These are phyloP conservation scores for Heliocybe sulcata DNA, from an alignment of 1,284 basidiomycete species.

Conservation along the genomic window DNA sequence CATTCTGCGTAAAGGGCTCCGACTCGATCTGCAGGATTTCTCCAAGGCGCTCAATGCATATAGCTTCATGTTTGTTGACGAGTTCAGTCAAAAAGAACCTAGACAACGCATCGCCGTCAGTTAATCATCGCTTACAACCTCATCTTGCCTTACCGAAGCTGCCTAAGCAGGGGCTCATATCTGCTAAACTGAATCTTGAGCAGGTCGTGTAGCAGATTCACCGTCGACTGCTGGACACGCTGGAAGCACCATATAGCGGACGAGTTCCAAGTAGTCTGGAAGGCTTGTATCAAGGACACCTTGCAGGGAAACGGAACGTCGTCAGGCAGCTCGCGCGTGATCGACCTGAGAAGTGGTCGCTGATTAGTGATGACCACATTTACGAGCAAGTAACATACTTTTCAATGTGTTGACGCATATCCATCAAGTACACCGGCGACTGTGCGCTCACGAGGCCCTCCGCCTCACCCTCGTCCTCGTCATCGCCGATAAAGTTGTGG, in stretches of 20 bases:
- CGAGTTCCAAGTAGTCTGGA: constrained; percentile 25
- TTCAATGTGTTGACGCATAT: constrained; percentile 25
- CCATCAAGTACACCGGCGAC: constrained; percentile 16
- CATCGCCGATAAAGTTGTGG: constrained; percentile 6
- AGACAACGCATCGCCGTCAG: background rate
- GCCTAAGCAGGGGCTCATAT: constrained; percentile 19
- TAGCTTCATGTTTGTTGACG: constrained; percentile 14
- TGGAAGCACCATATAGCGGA: constrained; percentile 22
- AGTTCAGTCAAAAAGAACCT: constrained; percentile 19
- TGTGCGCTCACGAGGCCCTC: constrained; percentile 1
- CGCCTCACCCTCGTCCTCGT: constrained; percentile 3
- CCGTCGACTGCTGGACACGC: constrained; percentile 14
- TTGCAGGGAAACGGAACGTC: constrained; percentile 27
- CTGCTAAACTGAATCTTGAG: constrained; percentile 21
- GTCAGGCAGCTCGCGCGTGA: constrained; percentile 25
- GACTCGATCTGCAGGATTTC: constrained; percentile 24
- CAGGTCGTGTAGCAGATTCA: constrained; percentile 13
- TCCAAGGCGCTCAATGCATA: constrained; percentile 17
- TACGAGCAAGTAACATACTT: constrained; percentile 16
- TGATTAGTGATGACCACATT: background rate
- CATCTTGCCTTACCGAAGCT: constrained; percentile 16
- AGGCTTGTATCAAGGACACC: constrained; percentile 16
- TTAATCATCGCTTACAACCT: background rate
- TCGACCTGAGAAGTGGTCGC: constrained; percentile 13
- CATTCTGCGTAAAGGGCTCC: constrained; percentile 32